These are phyloP conservation scores for Plantago elongata DNA, from an alignment of 257 asterid genomes.

Conservation along the genomic window DNA sequence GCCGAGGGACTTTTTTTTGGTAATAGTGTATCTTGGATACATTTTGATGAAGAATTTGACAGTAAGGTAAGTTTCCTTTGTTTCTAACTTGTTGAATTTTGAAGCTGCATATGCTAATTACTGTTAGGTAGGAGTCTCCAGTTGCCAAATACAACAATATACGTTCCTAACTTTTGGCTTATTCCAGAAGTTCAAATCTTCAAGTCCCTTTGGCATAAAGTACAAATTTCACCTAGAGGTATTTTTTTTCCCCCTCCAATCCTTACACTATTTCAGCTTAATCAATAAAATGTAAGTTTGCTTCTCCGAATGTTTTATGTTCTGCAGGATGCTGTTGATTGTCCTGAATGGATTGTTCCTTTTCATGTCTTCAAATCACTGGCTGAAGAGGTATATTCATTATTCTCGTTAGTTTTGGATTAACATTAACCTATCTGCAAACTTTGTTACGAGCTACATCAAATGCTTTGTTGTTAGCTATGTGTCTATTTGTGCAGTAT, in stretches of 20 bases:
- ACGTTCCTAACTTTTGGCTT: constrained; percentile 15
- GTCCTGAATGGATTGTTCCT: constrained; percentile 98
- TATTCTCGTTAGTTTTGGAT: not conserved
- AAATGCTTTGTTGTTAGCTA: constrained; percentile 16
- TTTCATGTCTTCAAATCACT: constrained; percentile 76
- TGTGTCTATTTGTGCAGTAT: constrained; percentile 40
- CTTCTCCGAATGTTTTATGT: not conserved
- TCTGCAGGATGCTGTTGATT: constrained; percentile 94
- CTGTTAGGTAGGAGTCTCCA: not conserved
- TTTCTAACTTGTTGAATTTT: not conserved
- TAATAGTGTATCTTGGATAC: constrained; percentile 84
- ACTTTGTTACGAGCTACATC: not conserved
- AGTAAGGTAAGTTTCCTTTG: constrained; percentile 48
- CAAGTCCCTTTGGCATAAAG: constrained; percentile 88
- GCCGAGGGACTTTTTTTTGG: constrained; percentile 89
- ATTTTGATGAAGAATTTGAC: constrained; percentile 69
- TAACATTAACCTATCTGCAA: not conserved
- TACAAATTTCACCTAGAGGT: constrained; percentile 97
- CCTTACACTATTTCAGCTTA: too few species aligned
- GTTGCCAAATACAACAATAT: not conserved
- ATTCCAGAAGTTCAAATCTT: constrained; percentile 74
- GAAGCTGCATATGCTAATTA: not conserved
- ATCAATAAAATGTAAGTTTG: too few species aligned
- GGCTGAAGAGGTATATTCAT: constrained; percentile 76
- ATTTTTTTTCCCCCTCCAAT: not conserved